A percentile compares a stretch with the other conserved stretches of the same genome.
These are phyloP conservation scores for Chaetomidium leptoderma DNA, from an alignment of 495 filamentous ascomycete genomes.

Conservation along the genomic window DNA sequence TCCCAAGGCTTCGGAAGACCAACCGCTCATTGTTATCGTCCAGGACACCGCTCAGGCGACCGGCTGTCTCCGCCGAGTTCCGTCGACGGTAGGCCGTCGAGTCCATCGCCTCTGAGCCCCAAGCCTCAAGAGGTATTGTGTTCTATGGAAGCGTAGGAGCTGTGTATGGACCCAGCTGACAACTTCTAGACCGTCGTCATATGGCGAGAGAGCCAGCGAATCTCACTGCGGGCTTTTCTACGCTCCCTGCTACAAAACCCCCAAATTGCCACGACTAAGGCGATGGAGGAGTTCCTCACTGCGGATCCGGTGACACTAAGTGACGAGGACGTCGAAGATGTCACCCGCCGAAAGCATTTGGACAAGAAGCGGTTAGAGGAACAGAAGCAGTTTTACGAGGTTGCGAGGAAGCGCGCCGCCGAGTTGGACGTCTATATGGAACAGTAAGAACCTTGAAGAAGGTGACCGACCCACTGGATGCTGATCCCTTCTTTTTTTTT, in stretches of 20 bases:
- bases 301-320: conserved; percentile 61
- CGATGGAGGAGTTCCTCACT: conserved; percentile 78
- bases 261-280: conserved; percentile 72
- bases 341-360: conserved; percentile 70
- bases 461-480: background rate
- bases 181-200: conserved; percentile 50
- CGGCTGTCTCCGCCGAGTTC: conserved; percentile 40
- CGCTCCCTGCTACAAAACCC: conserved; percentile 78
- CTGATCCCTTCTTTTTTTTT: background rate
- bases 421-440: conserved; percentile 99
- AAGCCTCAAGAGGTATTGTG: conserved; percentile 23
- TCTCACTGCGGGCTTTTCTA: conserved; percentile 86
- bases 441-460: conserved; percentile 52
- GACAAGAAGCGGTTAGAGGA: conserved; percentile 87
- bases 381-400: conserved; percentile 90
- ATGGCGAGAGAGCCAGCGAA: conserved; percentile 84
- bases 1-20: background rate
- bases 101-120: conserved; percentile 22
- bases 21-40: background rate
- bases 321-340: conserved; percentile 79
- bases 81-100: conserved; percentile 29
- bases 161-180: conserved; percentile 1
- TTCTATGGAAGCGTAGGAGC: background rate
- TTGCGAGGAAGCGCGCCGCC: conserved; percentile 81
- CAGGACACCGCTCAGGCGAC: conserved; percentile 33